Evolutionary conservation across 176 grass and related monocot genomes (phyloP).

Genomic region (Phoenix roebelenii): DNA sequence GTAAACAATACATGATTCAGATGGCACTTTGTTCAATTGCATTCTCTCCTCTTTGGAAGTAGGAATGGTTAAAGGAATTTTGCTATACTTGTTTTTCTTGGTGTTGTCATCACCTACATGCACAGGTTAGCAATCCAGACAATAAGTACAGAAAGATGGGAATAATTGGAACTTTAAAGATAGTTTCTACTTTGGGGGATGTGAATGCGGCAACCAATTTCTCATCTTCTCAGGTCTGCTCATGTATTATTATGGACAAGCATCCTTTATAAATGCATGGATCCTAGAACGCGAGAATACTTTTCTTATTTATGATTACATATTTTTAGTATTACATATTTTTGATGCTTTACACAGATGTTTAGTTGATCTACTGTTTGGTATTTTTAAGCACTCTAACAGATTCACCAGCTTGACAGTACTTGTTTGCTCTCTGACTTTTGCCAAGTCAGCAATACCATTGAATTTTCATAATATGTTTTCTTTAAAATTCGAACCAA

Average conservation of each 20-base stretch:
- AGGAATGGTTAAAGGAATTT: slow-evolving; percentile 4
- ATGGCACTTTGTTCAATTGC: slow-evolving; percentile 5
- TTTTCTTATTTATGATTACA: no score
- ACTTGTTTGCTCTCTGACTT: no score
- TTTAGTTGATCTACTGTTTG: no score
- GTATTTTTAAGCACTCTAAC: no score
- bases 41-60: not conserved
- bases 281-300: not conserved
- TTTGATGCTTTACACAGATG: no score
- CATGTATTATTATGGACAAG: not conserved
- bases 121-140: slow-evolving; percentile 83
- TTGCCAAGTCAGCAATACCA: no score
- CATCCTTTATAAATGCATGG: not conserved
- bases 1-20: no score
- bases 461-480: no score
- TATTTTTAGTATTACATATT: no score
- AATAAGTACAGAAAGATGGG: slow-evolving; percentile 86
- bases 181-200: slow-evolving; percentile 61
- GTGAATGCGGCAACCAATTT: slow-evolving; percentile 32
- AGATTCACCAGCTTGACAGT: no score
- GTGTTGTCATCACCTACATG: not conserved
- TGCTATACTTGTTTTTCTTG: not conserved
- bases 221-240: slow-evolving; percentile 59
- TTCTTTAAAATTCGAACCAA: no score
- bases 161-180: slow-evolving; percentile 88